These are phyloP conservation scores for Mycosphaerella sp. DNA, from an alignment of 2,329 filamentous ascomycete species.

Conservation along the genomic window DNA sequence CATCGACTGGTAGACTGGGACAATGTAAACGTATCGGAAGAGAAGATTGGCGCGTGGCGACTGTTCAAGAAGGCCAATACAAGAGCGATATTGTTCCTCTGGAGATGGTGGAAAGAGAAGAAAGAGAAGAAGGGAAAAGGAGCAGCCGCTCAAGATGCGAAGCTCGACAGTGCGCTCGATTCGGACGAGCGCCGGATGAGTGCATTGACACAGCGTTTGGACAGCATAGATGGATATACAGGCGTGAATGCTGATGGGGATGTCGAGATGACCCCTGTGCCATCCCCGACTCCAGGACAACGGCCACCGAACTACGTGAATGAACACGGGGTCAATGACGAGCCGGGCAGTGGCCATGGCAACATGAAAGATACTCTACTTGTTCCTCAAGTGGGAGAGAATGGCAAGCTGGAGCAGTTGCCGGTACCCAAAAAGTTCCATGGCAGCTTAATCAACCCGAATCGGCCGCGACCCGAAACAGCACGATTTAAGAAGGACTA, in stretches of 20 bases:
- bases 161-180: constrained; percentile 45
- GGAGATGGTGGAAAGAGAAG: constrained; percentile 40
- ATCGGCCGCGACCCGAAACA: constrained; percentile 57
- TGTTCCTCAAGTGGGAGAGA: constrained; percentile 24
- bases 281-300: constrained; percentile 63
- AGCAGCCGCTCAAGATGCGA: constrained; percentile 36
- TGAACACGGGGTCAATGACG: constrained; percentile 9
- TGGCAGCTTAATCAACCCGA: constrained; percentile 68
- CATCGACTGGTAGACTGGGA: constrained; percentile 82
- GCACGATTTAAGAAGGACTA: constrained; percentile 86
- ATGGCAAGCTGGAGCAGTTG: constrained; percentile 20
- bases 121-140: constrained; percentile 42
- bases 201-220: constrained; percentile 42
- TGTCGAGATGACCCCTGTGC: constrained; percentile 94
- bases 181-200: constrained; percentile 44
- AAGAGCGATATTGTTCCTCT: constrained; percentile 52
- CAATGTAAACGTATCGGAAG: constrained; percentile 88
- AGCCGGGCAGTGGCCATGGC: constrained; percentile 14
- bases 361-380: constrained; percentile 23
- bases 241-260: constrained; percentile 50
- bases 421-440: constrained; percentile 47
- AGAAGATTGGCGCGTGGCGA: constrained; percentile 80
- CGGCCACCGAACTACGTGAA: constrained; percentile 28
- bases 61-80: constrained; percentile 83
- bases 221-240: constrained; percentile 34